A percentile compares a stretch with the other conserved stretches of the same genome.
phyloP scores from a whole-genome alignment of 2,329 filamentous ascomycete species.

The Aspergillus sp. region DNA sequence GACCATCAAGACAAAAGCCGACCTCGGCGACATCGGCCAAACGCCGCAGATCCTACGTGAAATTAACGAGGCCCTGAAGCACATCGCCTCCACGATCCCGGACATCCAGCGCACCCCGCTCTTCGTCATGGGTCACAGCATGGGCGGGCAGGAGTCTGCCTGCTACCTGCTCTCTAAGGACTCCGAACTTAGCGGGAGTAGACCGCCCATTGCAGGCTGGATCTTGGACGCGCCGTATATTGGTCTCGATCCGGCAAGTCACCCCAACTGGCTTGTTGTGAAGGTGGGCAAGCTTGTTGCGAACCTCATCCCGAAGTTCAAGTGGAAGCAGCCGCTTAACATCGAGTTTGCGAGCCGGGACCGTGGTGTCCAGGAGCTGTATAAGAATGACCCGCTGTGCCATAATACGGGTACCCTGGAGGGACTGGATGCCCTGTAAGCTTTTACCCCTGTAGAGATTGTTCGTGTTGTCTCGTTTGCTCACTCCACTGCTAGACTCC shows the following conservation, averaged over 20 bases:
- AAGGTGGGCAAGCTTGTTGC: neutral
- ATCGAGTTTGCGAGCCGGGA: neutral
- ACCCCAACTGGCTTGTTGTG: neutral
- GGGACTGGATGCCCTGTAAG: neutral
- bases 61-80: neutral
- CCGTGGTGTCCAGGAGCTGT: neutral
- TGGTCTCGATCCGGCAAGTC: neutral
- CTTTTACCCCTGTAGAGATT: too few relatives aligned
- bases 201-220: neutral
- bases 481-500: neutral
- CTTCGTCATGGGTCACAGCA: slow-evolving; percentile 7
- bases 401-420: slow-evolving; percentile 8
- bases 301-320: slow-evolving; percentile 1
- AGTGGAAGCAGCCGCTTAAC: neutral
- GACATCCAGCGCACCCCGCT: slow-evolving; percentile 1
- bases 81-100: slow-evolving; percentile 1
- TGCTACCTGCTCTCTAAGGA: slow-evolving; percentile 1
- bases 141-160: slow-evolving; percentile 7
- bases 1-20: neutral
- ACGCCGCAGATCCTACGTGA: neutral
- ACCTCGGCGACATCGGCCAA: slow-evolving; percentile 1
- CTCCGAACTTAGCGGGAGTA: neutral
- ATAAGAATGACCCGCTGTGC: neutral
- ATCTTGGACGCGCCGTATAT: neutral
- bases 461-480: neutral